These are phyloP conservation scores for Colletotrichum gigasporum DNA, from an alignment of 2,329 filamentous ascomycete species.

Conservation along the genomic window DNA sequence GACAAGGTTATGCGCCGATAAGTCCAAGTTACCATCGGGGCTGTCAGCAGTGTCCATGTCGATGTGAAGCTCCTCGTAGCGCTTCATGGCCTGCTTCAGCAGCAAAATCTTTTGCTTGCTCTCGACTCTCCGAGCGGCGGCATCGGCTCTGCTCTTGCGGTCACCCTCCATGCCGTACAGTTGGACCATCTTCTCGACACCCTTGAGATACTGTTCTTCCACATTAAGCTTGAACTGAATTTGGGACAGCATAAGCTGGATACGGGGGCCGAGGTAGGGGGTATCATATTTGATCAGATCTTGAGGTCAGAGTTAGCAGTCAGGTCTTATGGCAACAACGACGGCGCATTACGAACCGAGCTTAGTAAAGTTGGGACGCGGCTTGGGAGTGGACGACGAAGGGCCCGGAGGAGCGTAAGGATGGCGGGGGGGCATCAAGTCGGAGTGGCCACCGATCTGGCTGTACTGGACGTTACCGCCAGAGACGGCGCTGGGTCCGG, in stretches of 20 bases:
- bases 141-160: constrained; percentile 92
- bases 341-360: constrained; percentile 71
- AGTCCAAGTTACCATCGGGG: constrained; percentile 75
- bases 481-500: constrained; percentile 66
- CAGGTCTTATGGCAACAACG: neutral
- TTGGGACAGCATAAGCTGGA: constrained; percentile 98
- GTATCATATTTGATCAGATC: constrained; percentile 99
- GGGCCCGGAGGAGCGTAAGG: constrained; percentile 81
- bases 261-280: constrained; percentile 91
- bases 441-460: constrained; percentile 71
- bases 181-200: constrained; percentile 99
- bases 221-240: constrained; percentile 99
- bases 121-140: constrained; percentile 87
- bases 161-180: constrained; percentile 98
- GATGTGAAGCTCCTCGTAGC: constrained; percentile 97
- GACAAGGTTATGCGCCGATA: neutral
- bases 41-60: constrained; percentile 85
- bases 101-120: constrained; percentile 98
- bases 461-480: constrained; percentile 69
- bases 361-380: constrained; percentile 92
- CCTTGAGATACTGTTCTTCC: constrained; percentile 98
- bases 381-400: constrained; percentile 73
- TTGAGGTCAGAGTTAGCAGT: constrained; percentile 46
- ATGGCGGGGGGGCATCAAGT: constrained; percentile 82
- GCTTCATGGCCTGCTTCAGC: constrained; percentile 92